A percentile compares a stretch with the other conserved stretches of the same genome.
Conservation (phyloP, 1,284 basidiomycete genomes). For the Gymnopus androsaceus region DNA sequence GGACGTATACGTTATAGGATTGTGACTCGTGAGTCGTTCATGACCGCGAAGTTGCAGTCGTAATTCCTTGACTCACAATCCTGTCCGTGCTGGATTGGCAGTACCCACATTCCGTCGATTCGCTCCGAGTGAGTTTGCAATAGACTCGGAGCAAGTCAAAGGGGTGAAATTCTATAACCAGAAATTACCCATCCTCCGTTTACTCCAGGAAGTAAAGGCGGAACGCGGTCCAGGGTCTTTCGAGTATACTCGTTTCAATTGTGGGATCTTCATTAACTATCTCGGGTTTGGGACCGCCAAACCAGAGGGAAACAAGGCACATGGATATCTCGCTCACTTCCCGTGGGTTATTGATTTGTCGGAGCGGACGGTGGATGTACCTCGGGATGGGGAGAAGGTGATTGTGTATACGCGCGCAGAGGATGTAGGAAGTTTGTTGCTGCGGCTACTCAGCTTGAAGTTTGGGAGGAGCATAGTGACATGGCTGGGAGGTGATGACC, state of each 20-base stretch:
- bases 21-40: no score
- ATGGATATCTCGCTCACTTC: conserved; percentile 1
- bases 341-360: conserved; percentile 5
- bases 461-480: conserved; percentile 4
- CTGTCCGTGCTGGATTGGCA: conserved; percentile 7
- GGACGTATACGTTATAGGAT: no score
- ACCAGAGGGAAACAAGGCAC: background rate
- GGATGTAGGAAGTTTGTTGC: conserved; percentile 13
- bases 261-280: conserved; percentile 14
- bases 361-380: conserved; percentile 6
- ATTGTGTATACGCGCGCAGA: conserved; percentile 5
- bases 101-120: conserved; percentile 14
- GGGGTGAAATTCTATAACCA: background rate
- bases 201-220: conserved; percentile 8
- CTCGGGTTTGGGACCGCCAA: conserved; percentile 10
- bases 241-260: conserved; percentile 9
- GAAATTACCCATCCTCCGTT: conserved; percentile 8
- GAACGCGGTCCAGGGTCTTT: conserved; percentile 2
- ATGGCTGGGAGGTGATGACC: conserved; percentile 8
- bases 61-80: no score
- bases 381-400: conserved; percentile 11
- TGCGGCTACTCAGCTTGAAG: conserved; percentile 9
- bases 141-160: conserved; percentile 4
- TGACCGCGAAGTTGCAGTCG: no score
- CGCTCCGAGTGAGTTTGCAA: conserved; percentile 15